phyloP scores from a whole-genome alignment of 2,329 filamentous ascomycete species.

The Phaeomoniella chlamydospora region DNA sequence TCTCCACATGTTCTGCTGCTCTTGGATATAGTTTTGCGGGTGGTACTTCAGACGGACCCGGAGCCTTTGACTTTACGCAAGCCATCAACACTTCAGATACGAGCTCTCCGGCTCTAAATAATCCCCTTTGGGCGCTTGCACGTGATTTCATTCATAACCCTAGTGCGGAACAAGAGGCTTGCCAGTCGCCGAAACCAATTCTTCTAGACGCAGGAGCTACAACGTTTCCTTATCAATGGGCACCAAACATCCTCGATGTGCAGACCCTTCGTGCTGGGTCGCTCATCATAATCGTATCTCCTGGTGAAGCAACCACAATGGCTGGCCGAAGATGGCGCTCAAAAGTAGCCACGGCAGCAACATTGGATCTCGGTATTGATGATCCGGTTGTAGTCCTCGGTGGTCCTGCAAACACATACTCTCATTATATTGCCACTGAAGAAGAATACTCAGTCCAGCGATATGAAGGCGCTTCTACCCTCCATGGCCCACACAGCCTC shows the following conservation, averaged over 20 bases:
- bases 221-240: constrained; percentile 68
- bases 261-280: constrained; percentile 76
- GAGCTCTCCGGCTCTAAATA: constrained; percentile 50
- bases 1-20: constrained; percentile 69
- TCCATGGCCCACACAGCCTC: constrained; percentile 71
- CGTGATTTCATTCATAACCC: constrained; percentile 59
- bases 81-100: constrained; percentile 43
- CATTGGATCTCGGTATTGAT: constrained; percentile 32
- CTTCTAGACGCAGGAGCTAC: constrained; percentile 78
- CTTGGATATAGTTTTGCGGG: constrained; percentile 87
- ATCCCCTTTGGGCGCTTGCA: constrained; percentile 69
- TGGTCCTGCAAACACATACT: constrained; percentile 81
- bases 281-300: constrained; percentile 67
- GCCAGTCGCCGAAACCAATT: constrained; percentile 71
- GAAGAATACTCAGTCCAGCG: constrained; percentile 76
- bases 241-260: constrained; percentile 80
- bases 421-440: constrained; percentile 64
- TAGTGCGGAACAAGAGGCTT: constrained; percentile 52
- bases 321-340: constrained; percentile 73
- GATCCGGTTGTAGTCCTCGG: constrained; percentile 67
- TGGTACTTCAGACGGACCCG: constrained; percentile 82
- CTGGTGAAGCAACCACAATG: constrained; percentile 88
- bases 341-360: constrained; percentile 45
- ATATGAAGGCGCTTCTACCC: constrained; percentile 88
- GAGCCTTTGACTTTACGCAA: constrained; percentile 86